These are phyloP conservation scores for Borealophlyctis nickersoniae DNA, from an alignment of 192 early-diverging fungal species.

Conservation along the genomic window DNA sequence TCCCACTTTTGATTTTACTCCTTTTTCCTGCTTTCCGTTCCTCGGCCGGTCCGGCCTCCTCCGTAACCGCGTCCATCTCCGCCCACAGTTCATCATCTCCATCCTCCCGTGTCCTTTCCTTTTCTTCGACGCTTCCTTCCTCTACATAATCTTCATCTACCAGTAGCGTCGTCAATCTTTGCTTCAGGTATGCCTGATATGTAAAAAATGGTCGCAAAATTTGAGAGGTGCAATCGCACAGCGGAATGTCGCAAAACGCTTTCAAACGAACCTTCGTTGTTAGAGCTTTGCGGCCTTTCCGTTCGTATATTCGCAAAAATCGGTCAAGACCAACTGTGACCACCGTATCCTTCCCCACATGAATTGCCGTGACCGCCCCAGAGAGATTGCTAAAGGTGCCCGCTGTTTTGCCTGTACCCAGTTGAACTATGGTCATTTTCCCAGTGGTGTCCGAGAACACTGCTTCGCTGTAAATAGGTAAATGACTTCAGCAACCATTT, in stretches of 20 bases:
- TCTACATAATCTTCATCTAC: slow-evolving; percentile 54
- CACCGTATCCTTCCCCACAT: slow-evolving; percentile 17
- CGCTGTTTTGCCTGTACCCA: slow-evolving; percentile 24
- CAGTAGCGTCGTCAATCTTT: slow-evolving; percentile 61
- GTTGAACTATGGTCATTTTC: slow-evolving; percentile 23
- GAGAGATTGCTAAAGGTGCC: slow-evolving; percentile 35
- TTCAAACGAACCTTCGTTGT: slow-evolving; percentile 32
- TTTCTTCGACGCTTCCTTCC: background rate
- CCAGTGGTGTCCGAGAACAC: slow-evolving; percentile 44
- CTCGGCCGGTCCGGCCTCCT: too few species aligned
- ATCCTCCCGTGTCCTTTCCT: slow-evolving; percentile 34
- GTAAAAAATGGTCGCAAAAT: too few species aligned
- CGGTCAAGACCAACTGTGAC: slow-evolving; percentile 73
- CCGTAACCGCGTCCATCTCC: slow-evolving; percentile 35
- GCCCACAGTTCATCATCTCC: slow-evolving; percentile 72
- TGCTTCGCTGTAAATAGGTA: slow-evolving; percentile 16
- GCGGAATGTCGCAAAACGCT: too few species aligned
- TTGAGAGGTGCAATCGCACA: too few species aligned
- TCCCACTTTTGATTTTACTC: background rate
- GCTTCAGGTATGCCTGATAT: slow-evolving; percentile 78
- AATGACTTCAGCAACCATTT: background rate
- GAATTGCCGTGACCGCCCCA: slow-evolving; percentile 39
- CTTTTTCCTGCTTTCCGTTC: background rate
- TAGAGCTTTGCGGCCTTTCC: slow-evolving; percentile 34
- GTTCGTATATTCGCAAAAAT: slow-evolving; percentile 74